These are phyloP conservation scores for Phytophthora megakarya DNA, from an alignment of 352 stramenopile genomes.

Conservation along the genomic window DNA sequence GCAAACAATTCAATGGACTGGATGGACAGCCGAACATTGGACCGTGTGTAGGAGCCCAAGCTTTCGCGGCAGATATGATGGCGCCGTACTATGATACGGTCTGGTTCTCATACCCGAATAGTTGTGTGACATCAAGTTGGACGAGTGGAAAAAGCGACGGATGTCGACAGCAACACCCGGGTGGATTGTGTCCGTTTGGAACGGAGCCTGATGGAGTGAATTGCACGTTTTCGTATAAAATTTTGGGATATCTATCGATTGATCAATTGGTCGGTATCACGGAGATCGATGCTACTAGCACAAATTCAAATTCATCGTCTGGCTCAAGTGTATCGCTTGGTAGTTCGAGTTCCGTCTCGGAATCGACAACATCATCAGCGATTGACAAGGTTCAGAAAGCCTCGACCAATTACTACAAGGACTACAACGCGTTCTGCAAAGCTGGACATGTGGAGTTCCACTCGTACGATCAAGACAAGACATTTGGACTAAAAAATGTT, in stretches of 20 bases:
- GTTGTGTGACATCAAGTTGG: conserved; percentile 64
- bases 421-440: conserved; percentile 58
- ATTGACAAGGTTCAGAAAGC: conserved; percentile 25
- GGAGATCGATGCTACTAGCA: conserved; percentile 22
- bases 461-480: conserved; percentile 55
- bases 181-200: conserved; percentile 66
- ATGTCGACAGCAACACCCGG: conserved; percentile 41
- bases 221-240: conserved; percentile 62
- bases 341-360: conserved; percentile 38
- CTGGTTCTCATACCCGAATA: conserved; percentile 78
- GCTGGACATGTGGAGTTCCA: conserved; percentile 58
- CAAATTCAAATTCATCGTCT: conserved; percentile 25
- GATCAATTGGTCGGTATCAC: conserved; percentile 79
- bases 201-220: conserved; percentile 50
- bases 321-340: conserved; percentile 28
- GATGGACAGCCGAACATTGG: conserved; percentile 59
- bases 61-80: conserved; percentile 57
- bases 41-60: conserved; percentile 61
- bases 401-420: conserved; percentile 36
- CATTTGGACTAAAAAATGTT: conserved; percentile 52
- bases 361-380: not conserved
- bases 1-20: conserved; percentile 69
- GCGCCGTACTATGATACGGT: conserved; percentile 68
- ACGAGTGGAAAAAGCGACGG: conserved; percentile 43
- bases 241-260: conserved; percentile 65